phyloP scores from a whole-genome alignment of 2,329 filamentous ascomycete genomes.

The Aspergillus latus region DNA sequence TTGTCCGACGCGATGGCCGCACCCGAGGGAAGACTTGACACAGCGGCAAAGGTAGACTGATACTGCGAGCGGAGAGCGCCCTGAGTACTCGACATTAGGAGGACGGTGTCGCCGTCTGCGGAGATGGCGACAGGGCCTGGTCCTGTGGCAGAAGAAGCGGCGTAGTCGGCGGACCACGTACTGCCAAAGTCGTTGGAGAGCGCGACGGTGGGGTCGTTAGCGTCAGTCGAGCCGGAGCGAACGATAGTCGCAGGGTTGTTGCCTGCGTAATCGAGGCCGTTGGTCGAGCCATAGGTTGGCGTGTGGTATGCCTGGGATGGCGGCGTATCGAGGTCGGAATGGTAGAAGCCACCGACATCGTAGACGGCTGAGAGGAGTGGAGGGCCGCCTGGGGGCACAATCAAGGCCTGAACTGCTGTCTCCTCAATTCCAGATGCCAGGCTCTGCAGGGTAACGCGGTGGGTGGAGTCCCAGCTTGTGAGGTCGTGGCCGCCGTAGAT shows the following conservation, averaged over 20 bases:
- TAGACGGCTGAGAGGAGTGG: slow-evolving; percentile 51
- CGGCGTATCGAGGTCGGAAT: slow-evolving; percentile 41
- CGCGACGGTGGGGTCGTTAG: slow-evolving; percentile 44
- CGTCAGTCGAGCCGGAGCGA: slow-evolving; percentile 48
- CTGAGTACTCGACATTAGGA: slow-evolving; percentile 25
- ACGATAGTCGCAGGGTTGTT: slow-evolving; percentile 50
- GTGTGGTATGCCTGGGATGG: slow-evolving; percentile 50
- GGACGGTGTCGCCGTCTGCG: slow-evolving; percentile 50
- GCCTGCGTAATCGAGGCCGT: slow-evolving; percentile 45
- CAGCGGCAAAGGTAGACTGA: slow-evolving; percentile 42
- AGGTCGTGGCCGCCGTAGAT: slow-evolving; percentile 56
- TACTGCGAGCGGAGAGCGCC: slow-evolving; percentile 22
- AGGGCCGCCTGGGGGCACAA: slow-evolving; percentile 52
- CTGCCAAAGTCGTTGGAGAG: slow-evolving; percentile 53
- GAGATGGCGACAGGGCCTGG: slow-evolving; percentile 54
- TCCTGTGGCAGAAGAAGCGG: slow-evolving; percentile 45
- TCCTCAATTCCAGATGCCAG: slow-evolving; percentile 59
- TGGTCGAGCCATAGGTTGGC: slow-evolving; percentile 50
- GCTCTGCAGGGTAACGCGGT: slow-evolving; percentile 52
- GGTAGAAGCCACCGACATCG: slow-evolving; percentile 53
- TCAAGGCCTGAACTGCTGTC: slow-evolving; percentile 51
- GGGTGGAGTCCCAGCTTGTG: slow-evolving; percentile 54
- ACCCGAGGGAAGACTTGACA: slow-evolving; percentile 47
- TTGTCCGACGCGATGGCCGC: slow-evolving; percentile 58
- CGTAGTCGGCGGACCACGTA: slow-evolving; percentile 52